A percentile compares a stretch with the other conserved stretches of the same genome.
These are phyloP conservation scores for Debaryomyces subglobosus DNA, from an alignment of 1,139 yeast genomes.

Conservation along the genomic window DNA sequence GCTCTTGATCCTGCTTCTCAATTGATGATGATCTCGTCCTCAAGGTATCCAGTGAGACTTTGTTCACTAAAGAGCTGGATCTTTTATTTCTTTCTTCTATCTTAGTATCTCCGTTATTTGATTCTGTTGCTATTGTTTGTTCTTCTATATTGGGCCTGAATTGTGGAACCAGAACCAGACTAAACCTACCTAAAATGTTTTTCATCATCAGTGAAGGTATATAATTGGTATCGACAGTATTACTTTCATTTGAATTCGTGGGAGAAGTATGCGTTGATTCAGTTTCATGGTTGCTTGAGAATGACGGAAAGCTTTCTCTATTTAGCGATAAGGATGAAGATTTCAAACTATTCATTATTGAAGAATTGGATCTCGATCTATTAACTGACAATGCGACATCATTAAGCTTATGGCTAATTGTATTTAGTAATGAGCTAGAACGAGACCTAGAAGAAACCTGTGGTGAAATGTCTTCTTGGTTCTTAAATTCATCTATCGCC, in stretches of 20 bases:
- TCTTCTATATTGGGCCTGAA: slow-evolving; percentile 12
- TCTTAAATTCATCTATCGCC: slow-evolving; percentile 21
- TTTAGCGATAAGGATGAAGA: slow-evolving; percentile 18
- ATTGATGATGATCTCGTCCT: slow-evolving; percentile 45
- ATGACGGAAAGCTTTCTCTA: slow-evolving; percentile 34
- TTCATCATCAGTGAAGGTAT: slow-evolving; percentile 35
- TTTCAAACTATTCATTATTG: slow-evolving; percentile 24
- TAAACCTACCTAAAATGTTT: slow-evolving; percentile 38
- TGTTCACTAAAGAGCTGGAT: slow-evolving; percentile 31
- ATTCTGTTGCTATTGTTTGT: slow-evolving; percentile 5
- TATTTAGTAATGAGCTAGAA: slow-evolving; percentile 43
- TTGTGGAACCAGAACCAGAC: slow-evolving; percentile 33
- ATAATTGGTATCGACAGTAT: slow-evolving; percentile 15
- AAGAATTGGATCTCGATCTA: slow-evolving; percentile 40
- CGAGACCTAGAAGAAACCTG: slow-evolving; percentile 29
- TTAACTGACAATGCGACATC: slow-evolving; percentile 22
- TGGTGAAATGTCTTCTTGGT: slow-evolving; percentile 18
- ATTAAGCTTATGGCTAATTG: slow-evolving; percentile 34
- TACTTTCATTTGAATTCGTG: slow-evolving; percentile 13
- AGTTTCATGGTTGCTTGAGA: slow-evolving; percentile 19
- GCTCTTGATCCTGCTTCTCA: slow-evolving; percentile 20
- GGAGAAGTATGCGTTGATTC: slow-evolving; percentile 17
- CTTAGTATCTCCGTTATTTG: slow-evolving; percentile 10
- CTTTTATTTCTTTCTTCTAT: slow-evolving; percentile 19
- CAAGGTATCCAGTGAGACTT: slow-evolving; percentile 37